Evolutionary conservation across 2,329 filamentous ascomycete species (phyloP).

Genomic region (Monilinia fructigena): DNA sequence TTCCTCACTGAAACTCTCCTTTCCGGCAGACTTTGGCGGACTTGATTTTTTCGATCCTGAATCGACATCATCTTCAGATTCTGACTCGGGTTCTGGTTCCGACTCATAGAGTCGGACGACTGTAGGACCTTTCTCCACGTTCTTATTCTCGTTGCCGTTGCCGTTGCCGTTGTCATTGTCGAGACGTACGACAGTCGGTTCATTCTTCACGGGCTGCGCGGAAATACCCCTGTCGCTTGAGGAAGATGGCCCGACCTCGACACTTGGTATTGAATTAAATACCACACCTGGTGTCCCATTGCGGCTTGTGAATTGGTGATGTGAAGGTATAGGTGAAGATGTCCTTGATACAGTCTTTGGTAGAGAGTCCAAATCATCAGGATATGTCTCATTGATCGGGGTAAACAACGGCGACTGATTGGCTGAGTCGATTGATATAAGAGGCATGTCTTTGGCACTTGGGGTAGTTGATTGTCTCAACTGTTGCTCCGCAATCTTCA

Average conservation of each 20-base stretch:
- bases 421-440: neutral
- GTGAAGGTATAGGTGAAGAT: slow-evolving; percentile 11
- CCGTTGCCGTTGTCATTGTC: neutral
- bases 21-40: neutral
- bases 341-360: neutral
- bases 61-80: slow-evolving; percentile 15
- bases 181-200: slow-evolving; percentile 35
- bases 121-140: slow-evolving; percentile 31
- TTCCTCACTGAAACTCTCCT: slow-evolving; percentile 6
- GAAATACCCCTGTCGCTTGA: slow-evolving; percentile 5
- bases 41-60: neutral
- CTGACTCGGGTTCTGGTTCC: slow-evolving; percentile 26
- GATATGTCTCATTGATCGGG: neutral
- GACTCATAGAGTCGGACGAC: slow-evolving; percentile 35
- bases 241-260: neutral
- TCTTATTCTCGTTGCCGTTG: neutral
- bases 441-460: slow-evolving; percentile 3
- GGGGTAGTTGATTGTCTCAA: slow-evolving; percentile 21
- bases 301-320: neutral
- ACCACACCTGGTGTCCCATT: neutral
- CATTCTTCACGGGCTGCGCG: slow-evolving; percentile 22
- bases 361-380: neutral
- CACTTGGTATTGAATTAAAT: neutral
- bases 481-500: neutral
- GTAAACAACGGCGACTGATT: neutral